Evolutionary conservation across 208 protist genomes (phyloP).

Genomic region (Leishmania aethiopica): DNA sequence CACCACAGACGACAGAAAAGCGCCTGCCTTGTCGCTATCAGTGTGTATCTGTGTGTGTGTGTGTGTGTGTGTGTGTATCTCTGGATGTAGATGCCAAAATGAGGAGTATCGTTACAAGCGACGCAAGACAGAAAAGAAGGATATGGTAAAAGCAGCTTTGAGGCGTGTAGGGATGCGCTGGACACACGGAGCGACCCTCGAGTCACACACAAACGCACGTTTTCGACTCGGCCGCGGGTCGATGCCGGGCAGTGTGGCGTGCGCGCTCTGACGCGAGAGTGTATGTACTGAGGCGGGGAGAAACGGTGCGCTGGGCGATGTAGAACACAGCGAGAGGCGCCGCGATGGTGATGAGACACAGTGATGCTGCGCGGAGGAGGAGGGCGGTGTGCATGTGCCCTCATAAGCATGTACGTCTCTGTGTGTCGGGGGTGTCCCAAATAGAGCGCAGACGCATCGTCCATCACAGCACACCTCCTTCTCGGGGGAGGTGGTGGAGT

Average conservation of each 20-base stretch:
- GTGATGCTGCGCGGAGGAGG: neutral
- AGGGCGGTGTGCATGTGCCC: neutral
- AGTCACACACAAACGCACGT: neutral
- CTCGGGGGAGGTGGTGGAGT: neutral
- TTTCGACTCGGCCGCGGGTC: neutral
- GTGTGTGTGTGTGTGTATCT: neutral
- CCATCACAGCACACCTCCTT: neutral
- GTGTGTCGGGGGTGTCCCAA: neutral
- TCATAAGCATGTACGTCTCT: neutral
- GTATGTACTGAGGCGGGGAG: neutral
- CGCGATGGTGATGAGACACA: neutral
- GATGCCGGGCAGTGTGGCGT: neutral
- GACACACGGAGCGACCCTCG: neutral
- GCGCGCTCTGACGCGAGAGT: neutral
- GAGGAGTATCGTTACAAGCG: neutral
- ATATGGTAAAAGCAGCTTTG: neutral
- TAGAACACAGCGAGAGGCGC: neutral
- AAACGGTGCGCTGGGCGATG: neutral
- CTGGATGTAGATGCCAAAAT: neutral
- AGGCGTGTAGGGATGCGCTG: neutral
- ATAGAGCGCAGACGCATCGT: neutral
- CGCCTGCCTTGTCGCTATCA: neutral
- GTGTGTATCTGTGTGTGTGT: neutral
- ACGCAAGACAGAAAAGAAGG: neutral
- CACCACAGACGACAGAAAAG: neutral